Base-by-base conservation (phyloP, 148 eudicot species). In the Beta vulgaris region DNA sequence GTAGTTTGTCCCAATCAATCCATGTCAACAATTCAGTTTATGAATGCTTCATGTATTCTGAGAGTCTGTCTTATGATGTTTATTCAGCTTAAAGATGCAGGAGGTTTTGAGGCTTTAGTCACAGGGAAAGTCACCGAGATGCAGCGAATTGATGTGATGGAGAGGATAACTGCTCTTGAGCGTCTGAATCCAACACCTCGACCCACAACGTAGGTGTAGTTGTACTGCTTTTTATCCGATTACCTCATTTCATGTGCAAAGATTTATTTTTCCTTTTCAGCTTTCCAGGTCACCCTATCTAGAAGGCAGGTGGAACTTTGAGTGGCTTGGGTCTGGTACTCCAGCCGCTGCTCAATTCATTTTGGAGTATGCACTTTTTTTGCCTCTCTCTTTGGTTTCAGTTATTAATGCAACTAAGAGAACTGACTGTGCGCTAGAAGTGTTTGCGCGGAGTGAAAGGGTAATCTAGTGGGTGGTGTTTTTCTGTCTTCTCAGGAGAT, bases 181-280 rank as follows among this genome's bases (percentile, higher is more conserved):
- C 83, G 95, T 64, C 90, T 93, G 66, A 93, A 91, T 82, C 98
- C 98, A 57, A 81, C 97, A 19, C 90, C 98, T 81, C 91, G 98
- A 34, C 98, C 98, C 65, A 90, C 98, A 78, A 93, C 97, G 98
- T 93, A 90, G 80, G 97, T 85, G 81, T 91, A 78, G 53, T 57
- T 74, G 72, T 53, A 71, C 64, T 66, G 66, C 73, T 43, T 35
- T n/a, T 55, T 49, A 29, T 78, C 25, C 63, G 21, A 61, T 49
- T 48, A 21, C 77, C 71, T 21, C 48, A 68, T 71, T 63, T 73
- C 51, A 60, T 58, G 73, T 63, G 26, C 55, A 65, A 67, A 70
- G 84, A 44, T 85, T 87, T 78, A 84, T 78, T 77, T 68, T 68
- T 71, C 71, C 66, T 65, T 74, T 87, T 84, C 80, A 82, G 86